Evolutionary conservation across 495 filamentous ascomycete species (phyloP), one percentile per base, ranked within the genome.

Genomic region (Annulohypoxylon stygium): DNA sequence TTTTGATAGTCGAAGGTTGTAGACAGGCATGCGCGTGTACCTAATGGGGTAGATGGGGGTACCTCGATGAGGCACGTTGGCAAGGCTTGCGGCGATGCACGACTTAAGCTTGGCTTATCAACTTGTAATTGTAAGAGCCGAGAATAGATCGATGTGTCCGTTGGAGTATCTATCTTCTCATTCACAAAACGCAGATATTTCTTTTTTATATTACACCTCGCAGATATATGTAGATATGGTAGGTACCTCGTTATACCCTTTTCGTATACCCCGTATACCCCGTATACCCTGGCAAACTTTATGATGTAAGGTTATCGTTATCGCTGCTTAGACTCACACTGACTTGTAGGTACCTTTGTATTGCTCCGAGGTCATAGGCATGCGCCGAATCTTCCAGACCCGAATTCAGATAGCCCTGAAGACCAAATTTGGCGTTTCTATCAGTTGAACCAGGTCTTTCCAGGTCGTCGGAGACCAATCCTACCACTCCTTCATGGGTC

Each of bases 381-480:
- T 73, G 70, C 54, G 60, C 70, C 60, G 70, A 73, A 68, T 60
- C 60, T 73, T 73, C 70, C 60, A 73, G 70, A 60, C 70, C 60
- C 54, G 1, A 65, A 65, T 57, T 61, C 33, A 14, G 50, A 67
- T 50, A 65, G 48, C 60, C 58, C 60, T 25, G 48, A 25, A 25
- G 18, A 51, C 36, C 36, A 62, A 63, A 54, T 54, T 64, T 53
- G 53, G 34, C 37, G 16, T 64, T 39, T 58, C 51, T 64, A 59
- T 34, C 57, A 54, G 34, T 26, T 58, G 25, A 67, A 74, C 72
- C 62, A 70, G 72, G 72, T 51, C 72, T 74, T 74, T 43, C 72
- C 72, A 67, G 60, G 58, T 74, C 67, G 62, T 67, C 72, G 72
- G 72, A 74, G 71, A 70, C 71, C 71, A 74, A 74, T 74, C 67